phyloP scores from a whole-genome alignment of 2,329 filamentous ascomycete genomes.

The Apiospora malaysiana region DNA sequence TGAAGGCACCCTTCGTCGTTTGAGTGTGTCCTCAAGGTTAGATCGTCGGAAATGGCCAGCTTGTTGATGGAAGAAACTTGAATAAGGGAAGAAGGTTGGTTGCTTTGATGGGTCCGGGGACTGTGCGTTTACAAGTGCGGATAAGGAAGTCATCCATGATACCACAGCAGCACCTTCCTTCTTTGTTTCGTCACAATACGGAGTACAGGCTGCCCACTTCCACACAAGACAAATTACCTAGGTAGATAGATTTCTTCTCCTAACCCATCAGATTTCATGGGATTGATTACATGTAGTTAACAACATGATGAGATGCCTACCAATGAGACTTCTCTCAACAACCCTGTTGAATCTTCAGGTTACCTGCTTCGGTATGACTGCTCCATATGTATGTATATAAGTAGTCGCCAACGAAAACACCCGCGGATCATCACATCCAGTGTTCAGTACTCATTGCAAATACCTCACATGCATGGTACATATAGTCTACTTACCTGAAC shows the following conservation, averaged over 20 bases:
- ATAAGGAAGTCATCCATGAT: neutral
- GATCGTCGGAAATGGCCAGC: constrained; percentile 23
- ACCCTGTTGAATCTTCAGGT: too few relatives aligned
- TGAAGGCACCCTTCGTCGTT: constrained; percentile 25
- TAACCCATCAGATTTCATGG: neutral
- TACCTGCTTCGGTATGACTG: too few relatives aligned
- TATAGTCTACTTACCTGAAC: too few relatives aligned
- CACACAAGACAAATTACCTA: neutral
- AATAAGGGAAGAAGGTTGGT: neutral
- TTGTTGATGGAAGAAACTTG: constrained; percentile 23
- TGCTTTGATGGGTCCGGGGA: neutral
- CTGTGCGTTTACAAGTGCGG: neutral
- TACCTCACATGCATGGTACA: too few relatives aligned
- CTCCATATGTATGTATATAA: too few relatives aligned
- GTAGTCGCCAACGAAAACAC: too few relatives aligned
- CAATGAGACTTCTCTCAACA: too few relatives aligned
- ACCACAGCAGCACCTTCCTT: neutral
- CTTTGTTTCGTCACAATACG: neutral
- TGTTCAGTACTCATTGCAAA: too few relatives aligned
- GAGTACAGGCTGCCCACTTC: neutral
- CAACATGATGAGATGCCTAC: too few relatives aligned
- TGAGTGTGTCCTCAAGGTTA: constrained; percentile 25
- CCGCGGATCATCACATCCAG: too few relatives aligned
- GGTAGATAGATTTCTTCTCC: neutral
- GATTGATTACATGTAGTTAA: too few relatives aligned